A percentile compares a stretch with the other conserved stretches of the same genome.
These are phyloP conservation scores for Fraxinus floribunda DNA, from an alignment of 305 asterid genomes.

Conservation along the genomic window DNA sequence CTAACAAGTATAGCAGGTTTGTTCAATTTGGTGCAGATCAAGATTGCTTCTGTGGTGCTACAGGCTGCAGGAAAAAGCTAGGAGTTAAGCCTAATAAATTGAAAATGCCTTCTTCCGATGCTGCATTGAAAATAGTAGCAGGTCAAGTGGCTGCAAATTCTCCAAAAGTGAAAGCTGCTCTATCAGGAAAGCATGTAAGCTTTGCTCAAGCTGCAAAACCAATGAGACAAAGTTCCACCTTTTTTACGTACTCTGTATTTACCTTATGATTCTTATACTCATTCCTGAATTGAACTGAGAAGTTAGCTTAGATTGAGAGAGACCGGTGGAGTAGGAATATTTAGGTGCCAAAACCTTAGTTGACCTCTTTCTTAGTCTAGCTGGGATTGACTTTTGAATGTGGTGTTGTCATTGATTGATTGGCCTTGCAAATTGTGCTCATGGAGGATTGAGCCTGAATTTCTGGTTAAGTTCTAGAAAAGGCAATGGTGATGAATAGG, in stretches of 20 bases:
- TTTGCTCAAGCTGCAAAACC: neutral
- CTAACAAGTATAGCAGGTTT: slow-evolving; percentile 85
- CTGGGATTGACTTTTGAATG: neutral
- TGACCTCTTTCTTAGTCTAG: neutral
- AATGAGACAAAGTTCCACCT: neutral
- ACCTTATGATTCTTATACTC: slow-evolving; percentile 2
- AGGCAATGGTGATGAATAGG: neutral
- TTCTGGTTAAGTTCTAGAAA: neutral
- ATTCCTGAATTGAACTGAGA: neutral
- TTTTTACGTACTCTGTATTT: neutral
- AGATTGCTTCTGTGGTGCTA: slow-evolving; percentile 91
- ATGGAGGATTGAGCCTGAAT: neutral
- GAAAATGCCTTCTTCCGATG: slow-evolving; percentile 64
- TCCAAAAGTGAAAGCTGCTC: slow-evolving; percentile 46
- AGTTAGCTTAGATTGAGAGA: neutral
- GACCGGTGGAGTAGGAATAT: neutral
- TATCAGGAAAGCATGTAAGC: slow-evolving; percentile 51
- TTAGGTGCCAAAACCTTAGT: neutral
- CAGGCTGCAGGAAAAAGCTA: slow-evolving; percentile 72
- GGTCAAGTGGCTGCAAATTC: slow-evolving; percentile 59
- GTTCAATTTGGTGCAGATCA: slow-evolving; percentile 99
- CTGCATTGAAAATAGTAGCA: slow-evolving; percentile 64
- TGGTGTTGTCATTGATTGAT: neutral
- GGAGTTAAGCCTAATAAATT: slow-evolving; percentile 76
- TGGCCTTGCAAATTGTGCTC: neutral